Conservation (phyloP, 495 filamentous ascomycete genomes). For the Xylaria scruposa region DNA sequence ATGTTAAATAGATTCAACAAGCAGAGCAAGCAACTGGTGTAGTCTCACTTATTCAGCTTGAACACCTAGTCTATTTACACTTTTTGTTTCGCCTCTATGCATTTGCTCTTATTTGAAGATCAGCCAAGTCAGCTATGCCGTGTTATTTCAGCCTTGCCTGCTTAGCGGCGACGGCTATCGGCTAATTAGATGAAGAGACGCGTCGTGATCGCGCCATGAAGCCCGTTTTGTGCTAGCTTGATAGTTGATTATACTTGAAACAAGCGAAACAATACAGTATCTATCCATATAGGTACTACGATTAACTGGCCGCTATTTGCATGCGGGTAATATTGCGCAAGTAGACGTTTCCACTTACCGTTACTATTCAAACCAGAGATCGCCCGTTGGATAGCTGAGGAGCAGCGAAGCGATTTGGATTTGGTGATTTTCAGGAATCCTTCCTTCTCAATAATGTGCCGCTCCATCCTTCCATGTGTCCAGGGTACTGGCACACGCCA, state of each 20-base stretch:
- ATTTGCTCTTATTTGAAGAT: not conserved
- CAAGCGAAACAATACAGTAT: not conserved
- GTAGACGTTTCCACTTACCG: not conserved
- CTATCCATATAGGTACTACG: no score
- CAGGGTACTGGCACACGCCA: not conserved
- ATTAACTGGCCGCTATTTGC: no score
- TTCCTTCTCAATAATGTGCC: not conserved
- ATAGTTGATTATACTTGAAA: not conserved
- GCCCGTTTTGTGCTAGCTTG: not conserved
- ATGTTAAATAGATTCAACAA: no score
- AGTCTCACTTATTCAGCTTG: no score
- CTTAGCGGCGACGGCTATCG: not conserved
- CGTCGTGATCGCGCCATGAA: not conserved
- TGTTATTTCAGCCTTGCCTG: not conserved
- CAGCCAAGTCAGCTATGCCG: not conserved
- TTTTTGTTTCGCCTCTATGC: no score
- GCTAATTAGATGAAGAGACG: not conserved
- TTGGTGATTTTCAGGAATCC: not conserved
- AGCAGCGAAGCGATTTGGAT: not conserved
- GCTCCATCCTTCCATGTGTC: not conserved
- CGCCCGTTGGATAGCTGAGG: not conserved
- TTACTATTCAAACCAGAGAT: not conserved
- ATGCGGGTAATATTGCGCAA: no score
- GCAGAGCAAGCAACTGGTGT: not conserved
- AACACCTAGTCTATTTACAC: no score